phyloP scores from a whole-genome alignment of 257 asterid species.

The Solanum pinnatisectum region DNA sequence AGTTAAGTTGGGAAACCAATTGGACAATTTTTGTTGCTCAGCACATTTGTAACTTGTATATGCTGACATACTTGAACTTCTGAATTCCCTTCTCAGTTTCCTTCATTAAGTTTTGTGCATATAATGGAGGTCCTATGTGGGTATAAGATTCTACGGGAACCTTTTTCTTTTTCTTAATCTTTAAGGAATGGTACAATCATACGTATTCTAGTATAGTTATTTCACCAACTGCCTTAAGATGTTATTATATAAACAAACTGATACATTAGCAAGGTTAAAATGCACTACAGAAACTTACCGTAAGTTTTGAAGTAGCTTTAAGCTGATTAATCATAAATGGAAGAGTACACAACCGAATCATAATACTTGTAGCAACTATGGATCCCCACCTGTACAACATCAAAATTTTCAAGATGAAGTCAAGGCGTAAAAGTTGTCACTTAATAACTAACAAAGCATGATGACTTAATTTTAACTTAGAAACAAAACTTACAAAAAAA shows the following conservation, averaged over 20 bases:
- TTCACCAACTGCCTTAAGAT: not conserved
- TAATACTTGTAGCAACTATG: slow-evolving; percentile 44
- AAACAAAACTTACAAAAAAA: not conserved
- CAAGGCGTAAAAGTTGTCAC: not conserved
- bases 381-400: slow-evolving; percentile 79
- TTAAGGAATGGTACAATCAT: not conserved
- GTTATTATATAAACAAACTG: not conserved
- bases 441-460: not conserved
- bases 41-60: not conserved
- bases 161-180: not conserved
- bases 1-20: not conserved
- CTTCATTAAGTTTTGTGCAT: not conserved
- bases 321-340: slow-evolving; percentile 70
- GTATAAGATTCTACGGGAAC: not conserved
- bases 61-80: not conserved
- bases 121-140: not conserved
- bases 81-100: not conserved
- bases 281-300: slow-evolving; percentile 37
- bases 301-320: slow-evolving; percentile 61
- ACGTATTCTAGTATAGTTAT: not conserved
- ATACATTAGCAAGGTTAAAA: not conserved
- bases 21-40: not conserved
- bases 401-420: not conserved
- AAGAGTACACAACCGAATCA: slow-evolving; percentile 51
- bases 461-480: not conserved